Base-by-base conservation (phyloP, 208 protist species). In the Acanthamoeba rhysodes region DNA sequence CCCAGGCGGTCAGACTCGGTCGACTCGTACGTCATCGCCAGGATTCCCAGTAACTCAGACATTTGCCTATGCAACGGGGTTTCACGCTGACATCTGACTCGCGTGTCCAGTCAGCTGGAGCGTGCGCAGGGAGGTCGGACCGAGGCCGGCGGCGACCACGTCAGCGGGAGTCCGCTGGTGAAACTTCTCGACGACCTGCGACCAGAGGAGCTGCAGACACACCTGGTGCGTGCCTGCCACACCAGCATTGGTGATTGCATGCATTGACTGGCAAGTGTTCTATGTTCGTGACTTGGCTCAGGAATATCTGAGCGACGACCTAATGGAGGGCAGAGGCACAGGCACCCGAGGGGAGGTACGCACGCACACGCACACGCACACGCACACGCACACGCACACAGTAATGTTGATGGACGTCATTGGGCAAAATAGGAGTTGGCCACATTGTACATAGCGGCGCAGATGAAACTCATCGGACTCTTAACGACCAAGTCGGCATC, bases 231-330 rank as follows among this genome's bases (percentile, higher is more conserved):
- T 12, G 70, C 18, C 18, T 29, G n/a, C n/a, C 22, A 10, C 66
- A 74, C 22, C 12, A 37, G 2, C 32, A 74, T 16, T 32, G n/a
- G 10, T 10, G 10, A 37, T 27, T 29, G 1, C 12, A 74, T 74
- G 66, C 66, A 12, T 12, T 74, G 27, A 29, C 32, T 74, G 66
- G 32, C 16, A 12, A 62, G 16, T 6, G 0, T 24, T 62, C 0
- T 22, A 6, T 22, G 55, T 22, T 2, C 4, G n/a, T n/a, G n/a
- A 62, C 55, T 24, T 22, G 20, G 66, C 29, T 9, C 76, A 85
- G 76, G 76, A 85, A 32, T 85, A 57, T 57, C n/a, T 85, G 22
- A 85, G 76, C 41, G 76, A 85, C 22, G 76, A 85, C 29, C 76
- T 85, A 45, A 85, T 57, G 76, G 76, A 85, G n/a, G 76, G 76